Conservation (phyloP, 2,329 filamentous ascomycete genomes). For the Dryadomyces quercus-mongolicae region DNA sequence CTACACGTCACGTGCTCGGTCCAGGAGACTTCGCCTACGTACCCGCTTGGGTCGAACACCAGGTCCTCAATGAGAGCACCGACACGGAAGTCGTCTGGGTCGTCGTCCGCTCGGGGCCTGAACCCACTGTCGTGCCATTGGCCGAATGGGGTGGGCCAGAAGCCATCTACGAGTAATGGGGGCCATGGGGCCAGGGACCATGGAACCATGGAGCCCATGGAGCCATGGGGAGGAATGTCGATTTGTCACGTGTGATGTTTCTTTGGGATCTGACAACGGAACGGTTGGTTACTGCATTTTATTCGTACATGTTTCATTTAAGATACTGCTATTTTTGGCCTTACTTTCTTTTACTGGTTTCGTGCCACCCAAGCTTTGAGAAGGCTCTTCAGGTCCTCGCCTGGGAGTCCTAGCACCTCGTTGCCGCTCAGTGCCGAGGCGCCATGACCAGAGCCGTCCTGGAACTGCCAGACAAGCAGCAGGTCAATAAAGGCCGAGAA, state of each 20-base stretch:
- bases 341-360: neutral
- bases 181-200: too few relatives aligned
- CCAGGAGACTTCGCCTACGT: slow-evolving; percentile 60
- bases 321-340: neutral
- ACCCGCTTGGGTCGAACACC: slow-evolving; percentile 59
- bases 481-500: slow-evolving; percentile 19
- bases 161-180: slow-evolving; percentile 8
- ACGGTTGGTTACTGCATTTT: neutral
- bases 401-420: slow-evolving; percentile 15
- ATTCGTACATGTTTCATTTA: neutral
- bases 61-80: slow-evolving; percentile 54
- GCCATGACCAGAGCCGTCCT: slow-evolving; percentile 21
- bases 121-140: slow-evolving; percentile 50
- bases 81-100: slow-evolving; percentile 47
- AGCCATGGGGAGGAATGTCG: too few relatives aligned
- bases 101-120: slow-evolving; percentile 48
- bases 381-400: slow-evolving; percentile 10
- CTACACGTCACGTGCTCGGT: slow-evolving; percentile 41
- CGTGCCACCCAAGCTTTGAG: slow-evolving; percentile 9
- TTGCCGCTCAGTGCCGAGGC: slow-evolving; percentile 12
- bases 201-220: too few relatives aligned
- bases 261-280: too few relatives aligned
- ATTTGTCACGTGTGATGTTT: neutral
- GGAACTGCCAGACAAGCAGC: slow-evolving; percentile 19
- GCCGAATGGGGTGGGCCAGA: slow-evolving; percentile 47